Conservation (phyloP, 1,139 yeast genomes). For the Blastobotrys indianensis region DNA sequence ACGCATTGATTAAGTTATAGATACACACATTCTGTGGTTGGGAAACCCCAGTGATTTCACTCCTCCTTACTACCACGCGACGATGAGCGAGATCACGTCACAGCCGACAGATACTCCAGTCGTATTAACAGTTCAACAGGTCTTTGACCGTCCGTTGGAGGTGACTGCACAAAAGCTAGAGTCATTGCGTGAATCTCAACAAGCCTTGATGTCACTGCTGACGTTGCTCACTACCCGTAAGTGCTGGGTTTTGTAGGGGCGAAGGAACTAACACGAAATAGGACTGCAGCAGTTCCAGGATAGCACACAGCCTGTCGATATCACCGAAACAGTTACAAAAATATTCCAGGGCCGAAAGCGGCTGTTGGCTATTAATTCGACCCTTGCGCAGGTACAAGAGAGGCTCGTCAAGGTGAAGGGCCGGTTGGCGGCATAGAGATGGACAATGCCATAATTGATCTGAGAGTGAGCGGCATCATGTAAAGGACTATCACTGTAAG, state of each 20-base stretch:
- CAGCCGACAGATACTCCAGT: conserved; percentile 1
- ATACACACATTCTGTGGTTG: too few species aligned
- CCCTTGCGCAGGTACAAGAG: conserved; percentile 19
- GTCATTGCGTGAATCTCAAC: conserved; percentile 27
- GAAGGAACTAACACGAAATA: conserved; percentile 3
- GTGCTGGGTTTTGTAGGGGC: conserved; percentile 12
- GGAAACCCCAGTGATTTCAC: background rate
- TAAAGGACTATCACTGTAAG: too few species aligned
- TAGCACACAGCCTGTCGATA: conserved; percentile 20
- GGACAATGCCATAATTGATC: too few species aligned
- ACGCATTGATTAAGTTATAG: too few species aligned
- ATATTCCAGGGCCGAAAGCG: conserved; percentile 21
- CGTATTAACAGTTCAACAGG: conserved; percentile 8
- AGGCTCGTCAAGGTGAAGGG: conserved; percentile 19
- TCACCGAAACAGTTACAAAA: conserved; percentile 18
- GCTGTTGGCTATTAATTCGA: conserved; percentile 17
- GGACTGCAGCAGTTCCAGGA: conserved; percentile 21
- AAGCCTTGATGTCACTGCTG: conserved; percentile 23
- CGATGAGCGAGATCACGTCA: too few species aligned
- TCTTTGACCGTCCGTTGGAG: conserved; percentile 27
- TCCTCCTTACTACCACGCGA: conserved; percentile 2
- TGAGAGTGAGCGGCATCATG: too few species aligned
- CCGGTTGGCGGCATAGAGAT: conserved; percentile 2
- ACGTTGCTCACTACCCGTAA: conserved; percentile 22
- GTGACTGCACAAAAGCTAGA: conserved; percentile 25